Conservation (phyloP, 352 stramenopile species). For the Globisporangium echinulatum region DNA sequence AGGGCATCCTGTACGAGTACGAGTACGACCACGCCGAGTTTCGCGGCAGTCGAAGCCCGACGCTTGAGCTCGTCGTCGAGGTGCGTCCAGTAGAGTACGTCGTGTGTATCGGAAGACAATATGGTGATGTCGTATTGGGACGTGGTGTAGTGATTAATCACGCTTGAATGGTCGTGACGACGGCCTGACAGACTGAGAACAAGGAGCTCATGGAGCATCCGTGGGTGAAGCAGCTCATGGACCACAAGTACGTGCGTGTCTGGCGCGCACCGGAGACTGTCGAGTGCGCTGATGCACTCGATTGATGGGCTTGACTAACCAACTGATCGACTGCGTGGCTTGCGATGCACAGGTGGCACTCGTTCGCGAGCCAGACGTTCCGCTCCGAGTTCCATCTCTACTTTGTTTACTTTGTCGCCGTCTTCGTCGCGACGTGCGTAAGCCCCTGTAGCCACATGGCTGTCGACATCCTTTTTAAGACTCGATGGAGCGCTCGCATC, state of each 20-base stretch:
- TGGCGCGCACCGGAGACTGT: not conserved
- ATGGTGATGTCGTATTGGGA: not conserved
- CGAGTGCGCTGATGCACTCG: too few relatives aligned
- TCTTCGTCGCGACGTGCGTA: slow-evolving; percentile 68
- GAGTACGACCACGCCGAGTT: slow-evolving; percentile 77
- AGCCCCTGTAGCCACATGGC: too few relatives aligned
- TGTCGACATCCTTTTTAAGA: too few relatives aligned
- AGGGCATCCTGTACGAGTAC: slow-evolving; percentile 80
- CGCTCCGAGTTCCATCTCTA: slow-evolving; percentile 72
- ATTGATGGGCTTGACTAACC: too few relatives aligned
- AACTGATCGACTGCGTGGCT: too few relatives aligned
- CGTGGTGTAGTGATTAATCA: not conserved
- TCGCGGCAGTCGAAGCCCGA: slow-evolving; percentile 45
- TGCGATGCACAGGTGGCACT: slow-evolving; percentile 49
- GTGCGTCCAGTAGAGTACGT: slow-evolving; percentile 16
- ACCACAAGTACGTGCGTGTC: slow-evolving; percentile 55
- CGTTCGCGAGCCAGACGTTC: slow-evolving; percentile 62
- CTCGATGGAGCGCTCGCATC: too few relatives aligned
- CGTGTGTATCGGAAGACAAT: too few relatives aligned
- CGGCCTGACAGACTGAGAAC: slow-evolving; percentile 48
- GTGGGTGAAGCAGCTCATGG: slow-evolving; percentile 67
- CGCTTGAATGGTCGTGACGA: too few relatives aligned
- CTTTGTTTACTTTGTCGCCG: slow-evolving; percentile 62
- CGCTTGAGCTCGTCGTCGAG: slow-evolving; percentile 53
- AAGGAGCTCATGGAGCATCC: slow-evolving; percentile 74